Evolutionary conservation across 352 stramenopile genomes (phyloP), one percentile per base, ranked within the genome.

Genomic region (Pythium biforme): DNA sequence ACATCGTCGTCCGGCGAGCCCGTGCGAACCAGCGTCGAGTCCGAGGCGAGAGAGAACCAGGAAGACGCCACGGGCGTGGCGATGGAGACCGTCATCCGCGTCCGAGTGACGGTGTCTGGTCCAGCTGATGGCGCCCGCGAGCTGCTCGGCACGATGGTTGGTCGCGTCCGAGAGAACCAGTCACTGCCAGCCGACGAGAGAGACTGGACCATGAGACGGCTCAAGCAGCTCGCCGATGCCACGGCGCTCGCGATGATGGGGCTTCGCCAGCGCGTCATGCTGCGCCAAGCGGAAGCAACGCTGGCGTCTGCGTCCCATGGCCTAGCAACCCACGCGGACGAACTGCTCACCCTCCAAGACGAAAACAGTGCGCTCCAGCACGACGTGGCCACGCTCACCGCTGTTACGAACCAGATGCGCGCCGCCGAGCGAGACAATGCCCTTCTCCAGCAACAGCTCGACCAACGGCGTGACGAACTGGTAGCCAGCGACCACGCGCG

Each of bases 71-170:
- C 4, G 14, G 17, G 20, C 14, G 54, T 59, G 23, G 62, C 25
- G 7, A 40, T 68, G 49, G 62, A 69, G 31, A 69, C 62, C 6
- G 33, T 62, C 4, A 15, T 69, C 11, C 54, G 62, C 1, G 62
- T 64, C 4, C 55, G 19, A 14, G 55, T 64, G n/a, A 10, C 52
- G 19, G n/a, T 25, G 0, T 34, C 27, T 15, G 3, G 4, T 11
- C 15, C 3, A 27, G 48, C 6, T 17, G 23, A 31, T 6, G 23
- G 49, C 7, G 17, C 20, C 10, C 33, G 43, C 1, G 34, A 34
- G 27, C 9, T 49, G 34, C 15, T 68, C 0, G 62, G 62, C 22
- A 64, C 56, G 10, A 26, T 69, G 20, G 43, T 69, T 3, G 62
- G n/a, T n/a, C 62, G 15, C 31, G 55, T 3, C 40, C 63, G 11